Evolutionary conservation across 495 filamentous ascomycete genomes (phyloP).

Genomic region (Penicillium herquei): DNA sequence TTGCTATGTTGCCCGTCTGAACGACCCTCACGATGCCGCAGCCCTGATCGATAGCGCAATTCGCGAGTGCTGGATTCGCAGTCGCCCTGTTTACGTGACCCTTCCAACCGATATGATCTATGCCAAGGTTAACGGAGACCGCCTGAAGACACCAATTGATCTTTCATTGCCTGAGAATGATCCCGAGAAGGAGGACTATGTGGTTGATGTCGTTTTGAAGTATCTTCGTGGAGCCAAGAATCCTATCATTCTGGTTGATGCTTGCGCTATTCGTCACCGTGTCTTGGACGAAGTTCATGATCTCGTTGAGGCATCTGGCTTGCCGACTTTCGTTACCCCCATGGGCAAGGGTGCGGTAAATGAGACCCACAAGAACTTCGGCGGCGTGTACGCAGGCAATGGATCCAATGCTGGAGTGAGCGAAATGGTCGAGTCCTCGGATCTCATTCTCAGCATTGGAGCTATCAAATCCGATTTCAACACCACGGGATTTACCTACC

Average conservation of each 20-base stretch:
- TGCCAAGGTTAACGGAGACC: slow-evolving; percentile 72
- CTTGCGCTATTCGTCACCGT: slow-evolving; percentile 82
- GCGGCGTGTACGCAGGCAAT: slow-evolving; percentile 83
- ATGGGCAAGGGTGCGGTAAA: slow-evolving; percentile 92
- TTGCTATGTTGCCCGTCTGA: slow-evolving; percentile 65
- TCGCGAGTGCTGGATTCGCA: slow-evolving; percentile 71
- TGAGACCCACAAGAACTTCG: slow-evolving; percentile 71
- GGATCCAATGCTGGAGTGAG: slow-evolving; percentile 71
- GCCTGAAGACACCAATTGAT: slow-evolving; percentile 68
- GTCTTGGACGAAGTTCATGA: slow-evolving; percentile 73
- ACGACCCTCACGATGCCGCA: slow-evolving; percentile 65
- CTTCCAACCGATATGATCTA: slow-evolving; percentile 83
- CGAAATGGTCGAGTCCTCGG: slow-evolving; percentile 73
- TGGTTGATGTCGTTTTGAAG: slow-evolving; percentile 75
- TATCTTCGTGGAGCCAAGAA: slow-evolving; percentile 73
- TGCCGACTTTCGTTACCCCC: slow-evolving; percentile 84
- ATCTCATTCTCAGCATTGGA: slow-evolving; percentile 81
- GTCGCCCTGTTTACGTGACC: slow-evolving; percentile 79
- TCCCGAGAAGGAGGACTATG: slow-evolving; percentile 73
- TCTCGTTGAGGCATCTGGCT: slow-evolving; percentile 69
- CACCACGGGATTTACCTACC: slow-evolving; percentile 85
- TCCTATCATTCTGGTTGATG: slow-evolving; percentile 84
- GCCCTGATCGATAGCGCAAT: slow-evolving; percentile 78
- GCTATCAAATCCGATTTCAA: slow-evolving; percentile 90
- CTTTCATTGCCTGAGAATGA: slow-evolving; percentile 64